Evolutionary conservation across 1,139 yeast genomes (phyloP).

Genomic region (Hansenula anomala): DNA sequence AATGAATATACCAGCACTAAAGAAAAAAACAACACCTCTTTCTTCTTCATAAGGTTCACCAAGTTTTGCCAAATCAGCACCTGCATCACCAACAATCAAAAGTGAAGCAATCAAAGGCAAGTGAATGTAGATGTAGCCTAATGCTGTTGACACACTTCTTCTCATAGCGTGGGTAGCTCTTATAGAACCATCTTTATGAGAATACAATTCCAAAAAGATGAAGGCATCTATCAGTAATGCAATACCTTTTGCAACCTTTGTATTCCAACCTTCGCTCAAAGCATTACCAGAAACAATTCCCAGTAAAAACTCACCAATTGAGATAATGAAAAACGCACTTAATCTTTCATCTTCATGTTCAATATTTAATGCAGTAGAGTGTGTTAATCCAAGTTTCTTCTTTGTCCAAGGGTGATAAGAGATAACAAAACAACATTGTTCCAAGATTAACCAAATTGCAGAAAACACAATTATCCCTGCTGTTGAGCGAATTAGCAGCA

Average conservation of each 20-base stretch:
- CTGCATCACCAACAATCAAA: slow-evolving; percentile 59
- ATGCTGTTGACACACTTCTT: slow-evolving; percentile 42
- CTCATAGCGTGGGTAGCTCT: slow-evolving; percentile 54
- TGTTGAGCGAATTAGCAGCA: slow-evolving; percentile 33
- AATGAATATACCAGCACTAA: slow-evolving; percentile 17
- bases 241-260: slow-evolving; percentile 43
- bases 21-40: slow-evolving; percentile 15
- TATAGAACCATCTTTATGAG: slow-evolving; percentile 46
- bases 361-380: slow-evolving; percentile 58
- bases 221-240: slow-evolving; percentile 47
- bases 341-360: slow-evolving; percentile 65
- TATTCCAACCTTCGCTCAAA: slow-evolving; percentile 42
- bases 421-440: slow-evolving; percentile 30
- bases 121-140: slow-evolving; percentile 44
- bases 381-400: slow-evolving; percentile 33
- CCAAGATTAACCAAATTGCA: slow-evolving; percentile 38
- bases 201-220: slow-evolving; percentile 49
- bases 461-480: slow-evolving; percentile 46
- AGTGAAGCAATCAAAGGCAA: slow-evolving; percentile 47
- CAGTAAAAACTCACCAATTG: slow-evolving; percentile 60
- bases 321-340: slow-evolving; percentile 56
- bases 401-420: slow-evolving; percentile 47
- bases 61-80: slow-evolving; percentile 39
- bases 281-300: slow-evolving; percentile 48
- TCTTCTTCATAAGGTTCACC: slow-evolving; percentile 14